These are phyloP conservation scores for Ascochyta clinopodiicola DNA, from an alignment of 2,329 filamentous ascomycete species.

Conservation along the genomic window DNA sequence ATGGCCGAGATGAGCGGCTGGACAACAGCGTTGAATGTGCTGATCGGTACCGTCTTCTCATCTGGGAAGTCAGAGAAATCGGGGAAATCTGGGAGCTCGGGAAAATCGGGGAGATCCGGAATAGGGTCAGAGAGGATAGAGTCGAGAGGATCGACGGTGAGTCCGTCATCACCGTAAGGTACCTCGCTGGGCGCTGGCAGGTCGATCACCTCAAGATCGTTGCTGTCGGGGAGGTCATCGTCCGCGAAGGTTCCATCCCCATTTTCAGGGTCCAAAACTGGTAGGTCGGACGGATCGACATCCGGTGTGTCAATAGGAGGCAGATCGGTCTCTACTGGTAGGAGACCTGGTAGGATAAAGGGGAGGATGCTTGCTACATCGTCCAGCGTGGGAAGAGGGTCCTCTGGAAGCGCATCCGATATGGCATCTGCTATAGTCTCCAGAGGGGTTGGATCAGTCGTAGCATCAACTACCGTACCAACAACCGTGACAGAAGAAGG, in stretches of 20 bases:
- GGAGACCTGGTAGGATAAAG: constrained; percentile 2
- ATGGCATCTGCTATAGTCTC: constrained; percentile 2
- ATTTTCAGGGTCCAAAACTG: not conserved
- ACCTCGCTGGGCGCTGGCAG: constrained; percentile 9
- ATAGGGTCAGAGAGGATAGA: not conserved
- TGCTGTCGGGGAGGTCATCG: constrained; percentile 1
- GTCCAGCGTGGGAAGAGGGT: not conserved
- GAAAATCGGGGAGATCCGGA: not conserved
- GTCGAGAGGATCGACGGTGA: not conserved
- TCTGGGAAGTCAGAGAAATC: constrained; percentile 5
- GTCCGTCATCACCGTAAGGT: not conserved
- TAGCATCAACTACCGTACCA: constrained; percentile 6
- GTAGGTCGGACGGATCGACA: not conserved
- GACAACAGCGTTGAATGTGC: constrained; percentile 8
- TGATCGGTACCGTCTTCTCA: constrained; percentile 6
- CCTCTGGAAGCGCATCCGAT: not conserved
- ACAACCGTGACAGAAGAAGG: constrained; percentile 7
- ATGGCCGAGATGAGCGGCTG: constrained; percentile 12
- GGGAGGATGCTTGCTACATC: constrained; percentile 1
- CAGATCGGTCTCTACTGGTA: constrained; percentile 5
- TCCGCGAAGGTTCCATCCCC: not conserved
- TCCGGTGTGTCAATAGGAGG: not conserved
- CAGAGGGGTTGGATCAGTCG: not conserved
- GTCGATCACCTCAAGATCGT: constrained; percentile 12
- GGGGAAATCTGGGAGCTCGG: not conserved